phyloP scores from a whole-genome alignment of 495 filamentous ascomycete species.

The Platismatia glauca region DNA sequence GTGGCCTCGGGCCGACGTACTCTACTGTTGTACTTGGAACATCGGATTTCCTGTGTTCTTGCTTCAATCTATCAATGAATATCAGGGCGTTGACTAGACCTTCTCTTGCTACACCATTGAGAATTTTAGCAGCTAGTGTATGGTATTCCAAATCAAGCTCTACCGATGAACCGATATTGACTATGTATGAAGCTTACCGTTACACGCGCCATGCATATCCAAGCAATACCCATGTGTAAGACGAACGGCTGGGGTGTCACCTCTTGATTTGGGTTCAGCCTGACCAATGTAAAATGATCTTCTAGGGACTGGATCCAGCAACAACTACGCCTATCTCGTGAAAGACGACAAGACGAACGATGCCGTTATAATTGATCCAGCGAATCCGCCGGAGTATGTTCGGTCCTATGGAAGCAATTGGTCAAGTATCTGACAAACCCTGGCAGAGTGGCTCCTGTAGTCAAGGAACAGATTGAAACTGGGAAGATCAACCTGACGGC shows the following conservation, averaged over 20 bases:
- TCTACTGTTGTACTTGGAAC: not conserved
- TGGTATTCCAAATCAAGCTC: not conserved
- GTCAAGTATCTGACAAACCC: not conserved
- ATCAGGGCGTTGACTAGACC: conserved; percentile 2
- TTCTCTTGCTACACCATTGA: conserved; percentile 7
- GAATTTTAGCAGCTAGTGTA: conserved; percentile 16
- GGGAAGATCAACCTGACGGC: conserved; percentile 73
- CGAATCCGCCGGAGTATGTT: conserved; percentile 80
- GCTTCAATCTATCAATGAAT: conserved; percentile 11
- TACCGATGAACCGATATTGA: not conserved
- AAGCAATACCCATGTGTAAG: conserved; percentile 98
- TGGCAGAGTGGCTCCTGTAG: conserved; percentile 65
- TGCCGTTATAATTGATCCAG: conserved; percentile 93
- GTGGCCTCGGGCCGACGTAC: not conserved
- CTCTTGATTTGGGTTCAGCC: not conserved
- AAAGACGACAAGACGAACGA: conserved; percentile 84
- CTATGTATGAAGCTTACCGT: conserved; percentile 12
- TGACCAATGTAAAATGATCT: conserved; percentile 6
- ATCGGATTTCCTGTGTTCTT: not conserved
- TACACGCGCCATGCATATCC: conserved; percentile 74
- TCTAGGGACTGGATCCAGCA: conserved; percentile 77
- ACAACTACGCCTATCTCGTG: conserved; percentile 97
- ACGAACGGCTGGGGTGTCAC: conserved; percentile 17
- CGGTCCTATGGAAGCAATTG: not conserved
- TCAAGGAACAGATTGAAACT: conserved; percentile 60